phyloP scores from a whole-genome alignment of 345 rosid genomes.

The Bruguiera sexangula region DNA sequence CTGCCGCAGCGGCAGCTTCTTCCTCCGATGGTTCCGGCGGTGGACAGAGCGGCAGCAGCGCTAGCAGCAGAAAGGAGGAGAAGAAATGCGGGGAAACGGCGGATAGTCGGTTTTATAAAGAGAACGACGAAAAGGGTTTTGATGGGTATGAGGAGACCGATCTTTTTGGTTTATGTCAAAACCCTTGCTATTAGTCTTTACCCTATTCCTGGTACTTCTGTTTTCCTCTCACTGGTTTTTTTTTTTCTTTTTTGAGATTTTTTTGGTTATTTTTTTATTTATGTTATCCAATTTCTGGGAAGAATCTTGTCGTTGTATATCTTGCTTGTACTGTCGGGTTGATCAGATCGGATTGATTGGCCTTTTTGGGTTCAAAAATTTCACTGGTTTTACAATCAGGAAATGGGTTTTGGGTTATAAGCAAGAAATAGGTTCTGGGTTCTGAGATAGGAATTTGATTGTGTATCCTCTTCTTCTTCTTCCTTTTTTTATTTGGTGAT shows the following conservation, averaged over 20 bases:
- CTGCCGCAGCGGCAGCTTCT: not conserved
- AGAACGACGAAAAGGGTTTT: constrained; percentile 7
- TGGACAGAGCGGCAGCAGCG: constrained; percentile 29
- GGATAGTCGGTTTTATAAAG: constrained; percentile 11
- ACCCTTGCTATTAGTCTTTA: constrained; percentile 60
- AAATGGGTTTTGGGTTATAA: too few species aligned
- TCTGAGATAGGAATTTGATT: too few species aligned
- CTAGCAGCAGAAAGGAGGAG: constrained; percentile 35
- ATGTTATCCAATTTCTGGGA: not conserved
- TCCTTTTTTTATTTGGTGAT: too few species aligned
- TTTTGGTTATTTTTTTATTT: not conserved
- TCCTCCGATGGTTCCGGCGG: constrained; percentile 21
- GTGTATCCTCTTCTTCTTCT: not conserved
- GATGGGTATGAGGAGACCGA: constrained; percentile 44
- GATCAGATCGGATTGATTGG: too few species aligned
- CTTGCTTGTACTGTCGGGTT: too few species aligned
- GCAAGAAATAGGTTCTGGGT: too few species aligned
- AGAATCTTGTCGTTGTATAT: not conserved
- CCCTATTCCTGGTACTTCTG: constrained; percentile 63
- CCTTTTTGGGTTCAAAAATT: too few species aligned
- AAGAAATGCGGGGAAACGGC: constrained; percentile 48
- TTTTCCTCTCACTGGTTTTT: not conserved
- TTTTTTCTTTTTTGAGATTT: not conserved
- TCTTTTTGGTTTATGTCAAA: constrained; percentile 80
- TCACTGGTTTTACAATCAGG: too few species aligned